Evolutionary conservation across 192 early-diverging fungal genomes (phyloP).

Genomic region (Gaertneriomyces sp.): DNA sequence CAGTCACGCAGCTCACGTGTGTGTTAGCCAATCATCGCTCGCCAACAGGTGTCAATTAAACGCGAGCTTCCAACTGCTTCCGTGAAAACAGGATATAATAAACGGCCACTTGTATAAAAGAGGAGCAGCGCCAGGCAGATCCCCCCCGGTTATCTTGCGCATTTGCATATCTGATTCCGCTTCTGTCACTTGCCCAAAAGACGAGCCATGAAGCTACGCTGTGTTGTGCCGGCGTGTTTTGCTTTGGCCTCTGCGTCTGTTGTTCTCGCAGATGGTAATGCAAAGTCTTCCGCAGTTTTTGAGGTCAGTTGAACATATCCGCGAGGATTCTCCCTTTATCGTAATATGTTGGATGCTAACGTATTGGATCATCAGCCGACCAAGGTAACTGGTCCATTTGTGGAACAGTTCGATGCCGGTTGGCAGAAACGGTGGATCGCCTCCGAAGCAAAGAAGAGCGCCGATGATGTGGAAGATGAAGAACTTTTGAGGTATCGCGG

Average conservation of each 20-base stretch:
- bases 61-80: too few species aligned
- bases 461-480: constrained; percentile 68
- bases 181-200: too few species aligned
- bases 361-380: constrained; percentile 47
- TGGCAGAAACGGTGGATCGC: constrained; percentile 64
- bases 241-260: constrained; percentile 17
- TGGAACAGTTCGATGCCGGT: constrained; percentile 67
- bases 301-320: background rate
- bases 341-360: background rate
- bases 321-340: background rate
- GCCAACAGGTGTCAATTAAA: too few species aligned
- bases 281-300: background rate
- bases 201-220: constrained; percentile 19
- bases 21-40: too few species aligned
- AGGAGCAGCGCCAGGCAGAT: too few species aligned
- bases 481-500: constrained; percentile 67
- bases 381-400: constrained; percentile 57
- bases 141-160: too few species aligned
- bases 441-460: constrained; percentile 66
- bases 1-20: too few species aligned
- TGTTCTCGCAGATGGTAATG: background rate
- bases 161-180: too few species aligned
- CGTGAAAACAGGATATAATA: too few species aligned
- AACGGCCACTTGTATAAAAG: too few species aligned
- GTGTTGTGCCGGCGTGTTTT: constrained; percentile 22